A percentile compares a stretch with the other conserved stretches of the same genome.
These are phyloP conservation scores for Fistulinella prunicolor DNA, from an alignment of 768 basidiomycete genomes.

Conservation along the genomic window DNA sequence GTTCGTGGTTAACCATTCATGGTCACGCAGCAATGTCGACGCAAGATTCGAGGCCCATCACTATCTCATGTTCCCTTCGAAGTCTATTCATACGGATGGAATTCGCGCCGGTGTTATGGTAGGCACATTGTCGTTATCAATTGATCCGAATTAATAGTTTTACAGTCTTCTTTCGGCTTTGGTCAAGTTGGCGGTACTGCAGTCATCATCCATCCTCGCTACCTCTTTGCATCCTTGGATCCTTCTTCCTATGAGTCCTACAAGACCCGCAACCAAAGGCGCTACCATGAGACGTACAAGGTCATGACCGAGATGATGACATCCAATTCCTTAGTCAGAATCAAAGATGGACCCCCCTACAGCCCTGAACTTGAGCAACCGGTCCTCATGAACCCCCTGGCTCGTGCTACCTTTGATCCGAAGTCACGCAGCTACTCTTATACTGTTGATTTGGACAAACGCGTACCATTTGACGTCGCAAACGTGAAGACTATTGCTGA, in stretches of 20 bases:
- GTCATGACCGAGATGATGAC: conserved; percentile 97
- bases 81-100: conserved; percentile 91
- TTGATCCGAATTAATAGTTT: not conserved
- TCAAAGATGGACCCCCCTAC: conserved; percentile 94
- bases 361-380: conserved; percentile 77
- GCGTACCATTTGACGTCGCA: conserved; percentile 51
- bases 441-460: conserved; percentile 56
- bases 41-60: conserved; percentile 86
- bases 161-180: conserved; percentile 91
- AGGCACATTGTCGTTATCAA: conserved; percentile 21
- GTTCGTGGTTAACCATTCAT: not conserved
- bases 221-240: conserved; percentile 81
- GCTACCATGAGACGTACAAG: conserved; percentile 75
- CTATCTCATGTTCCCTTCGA: conserved; percentile 96
- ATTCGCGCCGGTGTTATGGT: conserved; percentile 87
- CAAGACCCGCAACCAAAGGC: conserved; percentile 60
- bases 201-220: conserved; percentile 86
- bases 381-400: conserved; percentile 90
- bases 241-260: conserved; percentile 79
- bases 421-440: conserved; percentile 89
- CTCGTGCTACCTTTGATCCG: conserved; percentile 73
- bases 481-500: conserved; percentile 68
- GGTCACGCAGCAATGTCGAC: conserved; percentile 75
- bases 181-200: conserved; percentile 97
- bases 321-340: conserved; percentile 86